Evolutionary conservation across 1,284 basidiomycete genomes (phyloP).

Genomic region (Hemileia vastatrix): DNA sequence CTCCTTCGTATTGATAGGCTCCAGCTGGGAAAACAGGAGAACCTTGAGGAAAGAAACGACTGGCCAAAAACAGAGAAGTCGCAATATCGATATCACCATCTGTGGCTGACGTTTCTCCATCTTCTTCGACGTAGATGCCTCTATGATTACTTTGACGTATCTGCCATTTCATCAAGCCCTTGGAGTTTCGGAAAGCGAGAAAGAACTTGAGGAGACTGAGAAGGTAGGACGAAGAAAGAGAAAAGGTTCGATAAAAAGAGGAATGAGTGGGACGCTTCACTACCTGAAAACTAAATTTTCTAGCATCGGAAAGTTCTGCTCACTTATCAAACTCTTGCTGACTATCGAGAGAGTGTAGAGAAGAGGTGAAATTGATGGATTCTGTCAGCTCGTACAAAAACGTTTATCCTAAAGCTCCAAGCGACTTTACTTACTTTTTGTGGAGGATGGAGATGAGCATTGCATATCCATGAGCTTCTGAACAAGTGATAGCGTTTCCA

Average conservation of each 20-base stretch:
- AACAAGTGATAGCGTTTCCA: too few relatives aligned
- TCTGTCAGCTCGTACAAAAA: too few relatives aligned
- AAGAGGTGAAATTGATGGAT: too few relatives aligned
- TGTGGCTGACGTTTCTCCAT: constrained; percentile 33
- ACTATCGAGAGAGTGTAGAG: too few relatives aligned
- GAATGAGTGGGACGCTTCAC: not conserved
- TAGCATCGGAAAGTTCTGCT: too few relatives aligned
- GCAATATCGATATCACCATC: constrained; percentile 40
- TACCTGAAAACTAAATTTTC: not conserved
- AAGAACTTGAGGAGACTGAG: constrained; percentile 31
- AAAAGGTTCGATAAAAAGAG: too few relatives aligned
- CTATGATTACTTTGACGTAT: constrained; percentile 24
- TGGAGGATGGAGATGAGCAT: too few relatives aligned
- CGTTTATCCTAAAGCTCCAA: too few relatives aligned
- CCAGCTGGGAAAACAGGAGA: constrained; percentile 23
- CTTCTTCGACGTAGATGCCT: constrained; percentile 31
- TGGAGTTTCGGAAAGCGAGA: constrained; percentile 29
- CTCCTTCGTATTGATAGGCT: constrained; percentile 29
- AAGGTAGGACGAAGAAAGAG: too few relatives aligned
- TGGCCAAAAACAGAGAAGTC: constrained; percentile 31
- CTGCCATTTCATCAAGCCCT: constrained; percentile 40
- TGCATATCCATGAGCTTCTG: too few relatives aligned
- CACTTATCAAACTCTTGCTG: too few relatives aligned
- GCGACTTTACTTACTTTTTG: too few relatives aligned
- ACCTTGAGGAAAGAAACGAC: constrained; percentile 27